Evolutionary conservation across 2,329 filamentous ascomycete species (phyloP).

Genomic region (Fonsecaea erecta): DNA sequence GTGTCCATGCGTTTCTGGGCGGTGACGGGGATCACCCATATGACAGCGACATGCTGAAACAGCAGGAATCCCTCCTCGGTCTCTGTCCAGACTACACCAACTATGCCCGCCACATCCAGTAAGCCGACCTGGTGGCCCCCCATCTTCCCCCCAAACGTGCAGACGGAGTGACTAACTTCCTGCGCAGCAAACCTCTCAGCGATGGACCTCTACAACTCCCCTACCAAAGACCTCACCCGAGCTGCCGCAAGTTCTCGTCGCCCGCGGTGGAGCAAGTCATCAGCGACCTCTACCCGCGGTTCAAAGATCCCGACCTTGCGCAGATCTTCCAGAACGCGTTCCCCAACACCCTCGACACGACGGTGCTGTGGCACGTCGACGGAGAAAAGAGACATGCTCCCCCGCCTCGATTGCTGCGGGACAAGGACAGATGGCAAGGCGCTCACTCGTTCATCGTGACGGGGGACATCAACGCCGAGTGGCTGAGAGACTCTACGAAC

Average conservation of each 20-base stretch:
- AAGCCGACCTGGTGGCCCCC: constrained; percentile 17
- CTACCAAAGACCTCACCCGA: constrained; percentile 78
- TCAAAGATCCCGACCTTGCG: constrained; percentile 85
- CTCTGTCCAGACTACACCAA: constrained; percentile 40
- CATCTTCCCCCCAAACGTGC: neutral
- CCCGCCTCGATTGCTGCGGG: constrained; percentile 49
- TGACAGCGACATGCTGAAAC: constrained; percentile 26
- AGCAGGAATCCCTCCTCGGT: constrained; percentile 26
- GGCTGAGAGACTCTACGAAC: constrained; percentile 88
- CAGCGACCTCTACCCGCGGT: constrained; percentile 74
- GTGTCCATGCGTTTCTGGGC: constrained; percentile 9
- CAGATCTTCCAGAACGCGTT: constrained; percentile 95
- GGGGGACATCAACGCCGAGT: constrained; percentile 90
- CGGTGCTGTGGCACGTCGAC: constrained; percentile 82
- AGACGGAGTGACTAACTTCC: constrained; percentile 13
- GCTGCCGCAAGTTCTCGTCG: constrained; percentile 89
- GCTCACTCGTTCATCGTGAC: constrained; percentile 92
- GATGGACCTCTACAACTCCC: constrained; percentile 78
- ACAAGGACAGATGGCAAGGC: constrained; percentile 74
- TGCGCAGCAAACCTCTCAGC: constrained; percentile 72
- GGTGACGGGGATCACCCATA: constrained; percentile 19
- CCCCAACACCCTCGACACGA: constrained; percentile 88
- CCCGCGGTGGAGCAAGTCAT: constrained; percentile 88
- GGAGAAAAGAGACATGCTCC: constrained; percentile 49
- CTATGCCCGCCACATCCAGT: constrained; percentile 39